Conservation (phyloP, 2,329 filamentous ascomycete species). For the Teratosphaeriaceae sp. region DNA sequence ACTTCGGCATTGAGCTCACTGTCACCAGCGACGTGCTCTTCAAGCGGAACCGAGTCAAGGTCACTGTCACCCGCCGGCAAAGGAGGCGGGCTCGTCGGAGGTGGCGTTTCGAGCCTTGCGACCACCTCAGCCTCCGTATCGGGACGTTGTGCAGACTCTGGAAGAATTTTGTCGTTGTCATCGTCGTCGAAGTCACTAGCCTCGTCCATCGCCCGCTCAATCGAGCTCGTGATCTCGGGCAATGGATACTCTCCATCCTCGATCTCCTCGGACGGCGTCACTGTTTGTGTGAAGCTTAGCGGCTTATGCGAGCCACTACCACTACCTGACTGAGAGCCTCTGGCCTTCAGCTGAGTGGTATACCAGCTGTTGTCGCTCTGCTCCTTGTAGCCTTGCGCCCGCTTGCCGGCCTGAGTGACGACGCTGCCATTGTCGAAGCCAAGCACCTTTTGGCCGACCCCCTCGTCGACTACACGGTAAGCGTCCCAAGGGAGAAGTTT, state of each 20-base stretch:
- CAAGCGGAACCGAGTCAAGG: neutral
- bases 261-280: slow-evolving; percentile 26
- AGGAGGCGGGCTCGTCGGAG: slow-evolving; percentile 9
- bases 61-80: neutral
- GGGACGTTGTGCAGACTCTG: neutral
- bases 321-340: slow-evolving; percentile 5
- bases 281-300: slow-evolving; percentile 21
- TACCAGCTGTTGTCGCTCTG: slow-evolving; percentile 83
- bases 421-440: slow-evolving; percentile 57
- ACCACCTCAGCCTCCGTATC: slow-evolving; percentile 4
- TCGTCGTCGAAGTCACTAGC: slow-evolving; percentile 7
- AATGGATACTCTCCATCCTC: slow-evolving; percentile 25
- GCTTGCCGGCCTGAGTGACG: slow-evolving; percentile 57
- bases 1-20: too few species aligned
- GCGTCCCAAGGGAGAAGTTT: slow-evolving; percentile 77
- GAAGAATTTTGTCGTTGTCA: neutral
- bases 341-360: slow-evolving; percentile 54
- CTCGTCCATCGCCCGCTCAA: slow-evolving; percentile 25
- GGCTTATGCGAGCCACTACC: slow-evolving; percentile 2
- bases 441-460: slow-evolving; percentile 72
- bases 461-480: slow-evolving; percentile 81
- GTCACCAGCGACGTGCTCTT: too few species aligned
- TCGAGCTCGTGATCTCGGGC: slow-evolving; percentile 28
- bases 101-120: slow-evolving; percentile 16
- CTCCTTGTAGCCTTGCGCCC: slow-evolving; percentile 63